Conservation (phyloP, 495 filamentous ascomycete genomes). For the Monascus purpureus region DNA sequence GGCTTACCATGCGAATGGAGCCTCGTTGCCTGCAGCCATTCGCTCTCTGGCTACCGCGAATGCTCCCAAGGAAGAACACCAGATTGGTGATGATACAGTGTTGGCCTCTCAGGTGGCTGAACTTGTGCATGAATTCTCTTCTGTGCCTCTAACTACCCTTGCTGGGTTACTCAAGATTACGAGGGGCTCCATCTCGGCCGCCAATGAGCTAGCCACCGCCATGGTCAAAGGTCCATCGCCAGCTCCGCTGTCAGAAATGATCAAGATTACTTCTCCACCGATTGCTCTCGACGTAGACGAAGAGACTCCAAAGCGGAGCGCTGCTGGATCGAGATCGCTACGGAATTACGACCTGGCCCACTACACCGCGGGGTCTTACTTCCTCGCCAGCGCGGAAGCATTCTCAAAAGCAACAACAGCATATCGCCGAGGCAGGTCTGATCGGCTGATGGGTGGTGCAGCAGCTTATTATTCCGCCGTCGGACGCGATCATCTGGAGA, state of each 20-base stretch:
- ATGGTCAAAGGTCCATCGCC: conserved; percentile 17
- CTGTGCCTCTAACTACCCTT: conserved; percentile 27
- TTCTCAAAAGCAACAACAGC: conserved; percentile 46
- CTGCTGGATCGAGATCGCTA: conserved; percentile 1
- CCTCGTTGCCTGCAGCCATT: conserved; percentile 44
- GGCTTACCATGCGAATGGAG: conserved; percentile 46
- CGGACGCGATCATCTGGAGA: conserved; percentile 37
- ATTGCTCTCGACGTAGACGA: conserved; percentile 17
- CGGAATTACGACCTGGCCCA: conserved; percentile 14
- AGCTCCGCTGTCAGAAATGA: conserved; percentile 24
- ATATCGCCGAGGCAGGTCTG: conserved; percentile 48
- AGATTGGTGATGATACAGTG: conserved; percentile 28
- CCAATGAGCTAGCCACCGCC: conserved; percentile 45
- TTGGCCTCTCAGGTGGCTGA: conserved; percentile 36
- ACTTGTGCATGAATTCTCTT: conserved; percentile 38
- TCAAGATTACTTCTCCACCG: conserved; percentile 24
- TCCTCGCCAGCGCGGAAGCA: conserved; percentile 29
- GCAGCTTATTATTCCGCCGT: conserved; percentile 51
- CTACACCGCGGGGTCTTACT: conserved; percentile 21
- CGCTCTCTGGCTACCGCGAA: conserved; percentile 29
- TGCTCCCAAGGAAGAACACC: conserved; percentile 12
- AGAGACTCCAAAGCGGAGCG: conserved; percentile 6
- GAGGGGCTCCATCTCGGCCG: conserved; percentile 37
- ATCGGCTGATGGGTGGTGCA: conserved; percentile 50
- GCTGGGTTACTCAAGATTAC: conserved; percentile 40